Conservation (phyloP, 2,329 filamentous ascomycete species). For the Diaporthe caulivora region DNA sequence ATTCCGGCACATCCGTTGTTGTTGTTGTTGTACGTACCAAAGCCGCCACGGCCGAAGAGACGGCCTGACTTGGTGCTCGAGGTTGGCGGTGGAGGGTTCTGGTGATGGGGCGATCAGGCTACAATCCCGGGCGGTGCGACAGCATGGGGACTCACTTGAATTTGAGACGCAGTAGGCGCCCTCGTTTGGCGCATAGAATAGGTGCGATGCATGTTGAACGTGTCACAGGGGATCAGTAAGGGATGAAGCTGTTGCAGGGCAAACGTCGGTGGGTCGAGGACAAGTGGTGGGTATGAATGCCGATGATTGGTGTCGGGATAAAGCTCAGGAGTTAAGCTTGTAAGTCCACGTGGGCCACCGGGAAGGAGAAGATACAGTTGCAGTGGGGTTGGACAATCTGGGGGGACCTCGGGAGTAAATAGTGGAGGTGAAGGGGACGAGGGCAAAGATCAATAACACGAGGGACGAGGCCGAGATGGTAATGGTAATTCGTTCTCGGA, state of each 20-base stretch:
- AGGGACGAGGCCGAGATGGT: conserved; percentile 23
- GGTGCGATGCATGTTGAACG: conserved; percentile 87
- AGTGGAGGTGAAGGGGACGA: conserved; percentile 22
- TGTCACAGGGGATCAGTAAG: not conserved
- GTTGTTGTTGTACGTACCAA: conserved; percentile 75
- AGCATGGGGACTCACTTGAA: conserved; percentile 62
- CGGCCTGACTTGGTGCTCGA: conserved; percentile 92
- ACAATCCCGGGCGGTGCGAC: not conserved
- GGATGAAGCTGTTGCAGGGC: conserved; percentile 5
- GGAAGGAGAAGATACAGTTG: not conserved
- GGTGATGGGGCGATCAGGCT: conserved; percentile 43
- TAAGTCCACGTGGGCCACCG: conserved; percentile 21
- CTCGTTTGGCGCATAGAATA: conserved; percentile 99
- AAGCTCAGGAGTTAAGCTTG: not conserved
- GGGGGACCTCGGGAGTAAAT: conserved; percentile 16
- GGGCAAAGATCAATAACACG: conserved; percentile 13
- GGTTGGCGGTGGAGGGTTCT: conserved; percentile 93
- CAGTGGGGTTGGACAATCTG: conserved; percentile 5
- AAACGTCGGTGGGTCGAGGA: conserved; percentile 15
- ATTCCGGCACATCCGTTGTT: not conserved
- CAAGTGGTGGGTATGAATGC: conserved; percentile 18
- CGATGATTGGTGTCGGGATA: conserved; percentile 8
- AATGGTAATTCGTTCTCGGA: conserved; percentile 31
- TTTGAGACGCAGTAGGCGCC: conserved; percentile 90
- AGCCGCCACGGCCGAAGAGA: conserved; percentile 86